Conservation (phyloP, 2,329 filamentous ascomycete species). For the Clonostachys byssicola region DNA sequence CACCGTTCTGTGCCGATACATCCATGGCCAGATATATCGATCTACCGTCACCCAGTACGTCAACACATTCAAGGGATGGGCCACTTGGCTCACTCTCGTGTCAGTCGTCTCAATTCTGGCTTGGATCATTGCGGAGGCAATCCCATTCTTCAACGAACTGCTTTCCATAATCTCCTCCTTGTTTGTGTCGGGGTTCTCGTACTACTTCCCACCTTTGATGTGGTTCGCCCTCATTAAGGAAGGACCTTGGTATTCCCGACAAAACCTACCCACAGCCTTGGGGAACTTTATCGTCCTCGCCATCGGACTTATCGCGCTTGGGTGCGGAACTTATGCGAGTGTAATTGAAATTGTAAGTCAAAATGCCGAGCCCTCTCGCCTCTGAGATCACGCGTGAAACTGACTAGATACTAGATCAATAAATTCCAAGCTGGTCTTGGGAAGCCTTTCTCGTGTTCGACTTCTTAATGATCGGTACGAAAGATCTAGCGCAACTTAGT, state of each 20-base stretch:
- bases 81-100: slow-evolving; percentile 56
- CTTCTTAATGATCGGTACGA: too few relatives aligned
- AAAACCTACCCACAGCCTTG: slow-evolving; percentile 17
- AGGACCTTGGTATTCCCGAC: slow-evolving; percentile 18
- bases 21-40: slow-evolving; percentile 38
- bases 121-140: slow-evolving; percentile 68
- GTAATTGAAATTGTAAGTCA: slow-evolving; percentile 21
- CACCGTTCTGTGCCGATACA: slow-evolving; percentile 38
- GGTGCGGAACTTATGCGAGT: slow-evolving; percentile 24
- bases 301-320: slow-evolving; percentile 22
- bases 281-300: slow-evolving; percentile 17
- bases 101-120: slow-evolving; percentile 55
- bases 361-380: too few relatives aligned
- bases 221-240: slow-evolving; percentile 33
- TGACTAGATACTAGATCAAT: too few relatives aligned
- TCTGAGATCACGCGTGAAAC: too few relatives aligned
- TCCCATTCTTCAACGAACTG: slow-evolving; percentile 69
- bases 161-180: slow-evolving; percentile 49
- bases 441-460: too few relatives aligned
- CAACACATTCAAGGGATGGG: slow-evolving; percentile 43
- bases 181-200: slow-evolving; percentile 41
- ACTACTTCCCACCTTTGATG: slow-evolving; percentile 35
- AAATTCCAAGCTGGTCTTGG: too few relatives aligned
- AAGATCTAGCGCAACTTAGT: too few relatives aligned
- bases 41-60: slow-evolving; percentile 37